Base-by-base conservation (phyloP, 2,329 filamentous ascomycete species). In the Botrytis porri region DNA sequence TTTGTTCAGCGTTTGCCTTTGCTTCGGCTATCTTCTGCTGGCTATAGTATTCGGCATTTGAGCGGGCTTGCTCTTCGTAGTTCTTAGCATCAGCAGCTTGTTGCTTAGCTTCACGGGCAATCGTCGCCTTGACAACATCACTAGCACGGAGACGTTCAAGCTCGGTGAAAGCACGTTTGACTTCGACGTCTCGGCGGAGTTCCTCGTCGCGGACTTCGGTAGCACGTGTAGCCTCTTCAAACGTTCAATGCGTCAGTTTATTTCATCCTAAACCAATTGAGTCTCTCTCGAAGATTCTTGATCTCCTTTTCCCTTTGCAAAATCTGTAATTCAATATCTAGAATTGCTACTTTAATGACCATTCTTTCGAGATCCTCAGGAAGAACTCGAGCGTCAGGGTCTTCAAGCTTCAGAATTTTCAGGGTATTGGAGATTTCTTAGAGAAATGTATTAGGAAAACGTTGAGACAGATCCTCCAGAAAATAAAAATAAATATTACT, bases 161-260 rank as follows among this genome's bases (percentile, higher is more conserved):
- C 83, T 96, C 93, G 76, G 93, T 94, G 45, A 88, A 88, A 0
- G 92, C 93, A 72, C 92, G 90, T 86, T 91, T 93, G 77, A 89
- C 84, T 83, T 97, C 90, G 75, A 97, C 93, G 22, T 91, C 86
- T 76, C 88, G 90, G 85, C 94, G 93, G 70, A 97, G 85, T 77
- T 96, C 93, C 69, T 94, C 92, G 82, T 97, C 93, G 77, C 87
- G 89, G 75, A 88, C 87, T 83, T 97, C 92, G 1, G 93, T 91
- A 16, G 89, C 86, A 71, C 93, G 91, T 76, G 88, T 85, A 0
- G 94, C 93, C 73, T 90, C 86, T 67, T 67, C 22, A 39, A 67
- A 54, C 10, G 37, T 63, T 39, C 45, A 67, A 54, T 39, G 3
- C n/a, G 45, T 67, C 25, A 67, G 64, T 14, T 39, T 29, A 22